Conservation (phyloP, 2,329 filamentous ascomycete genomes). For the Colletotrichum spaethianum region DNA sequence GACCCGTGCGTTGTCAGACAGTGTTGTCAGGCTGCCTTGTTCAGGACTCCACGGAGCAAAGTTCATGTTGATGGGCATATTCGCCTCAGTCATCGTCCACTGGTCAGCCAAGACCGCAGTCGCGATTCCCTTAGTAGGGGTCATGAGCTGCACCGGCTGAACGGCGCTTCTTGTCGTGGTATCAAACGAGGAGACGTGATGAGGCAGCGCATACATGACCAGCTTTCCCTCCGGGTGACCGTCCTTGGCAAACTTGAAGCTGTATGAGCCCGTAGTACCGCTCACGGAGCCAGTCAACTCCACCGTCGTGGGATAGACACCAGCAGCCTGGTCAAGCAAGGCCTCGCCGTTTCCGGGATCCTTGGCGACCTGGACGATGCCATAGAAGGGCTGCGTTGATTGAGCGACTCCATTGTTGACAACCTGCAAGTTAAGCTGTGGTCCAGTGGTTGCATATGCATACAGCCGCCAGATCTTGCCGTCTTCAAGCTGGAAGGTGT, state of each 20-base stretch:
- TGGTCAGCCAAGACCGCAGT: slow-evolving; percentile 78
- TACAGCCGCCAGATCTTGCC: slow-evolving; percentile 86
- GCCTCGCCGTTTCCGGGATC: slow-evolving; percentile 75
- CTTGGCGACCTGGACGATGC: slow-evolving; percentile 87
- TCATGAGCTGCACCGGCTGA: slow-evolving; percentile 75
- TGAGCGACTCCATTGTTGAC: slow-evolving; percentile 76
- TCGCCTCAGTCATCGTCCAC: slow-evolving; percentile 83
- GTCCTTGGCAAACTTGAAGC: slow-evolving; percentile 78
- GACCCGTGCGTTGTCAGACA: slow-evolving; percentile 70
- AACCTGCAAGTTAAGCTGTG: slow-evolving; percentile 77
- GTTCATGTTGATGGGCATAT: slow-evolving; percentile 80
- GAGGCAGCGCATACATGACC: slow-evolving; percentile 90
- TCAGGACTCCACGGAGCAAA: slow-evolving; percentile 84
- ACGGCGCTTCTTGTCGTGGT: slow-evolving; percentile 63
- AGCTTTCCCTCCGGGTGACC: slow-evolving; percentile 74
- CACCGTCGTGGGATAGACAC: slow-evolving; percentile 79
- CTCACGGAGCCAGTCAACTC: slow-evolving; percentile 74
- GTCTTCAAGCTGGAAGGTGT: slow-evolving; percentile 80
- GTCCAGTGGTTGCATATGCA: slow-evolving; percentile 71
- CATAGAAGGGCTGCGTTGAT: slow-evolving; percentile 78
- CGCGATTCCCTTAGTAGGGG: slow-evolving; percentile 87
- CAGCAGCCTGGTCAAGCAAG: slow-evolving; percentile 81
- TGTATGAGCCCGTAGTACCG: slow-evolving; percentile 78
- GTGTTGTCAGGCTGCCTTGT: slow-evolving; percentile 58
- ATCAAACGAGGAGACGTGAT: slow-evolving; percentile 86